phyloP scores from a whole-genome alignment of 345 rosid species.

The Turnera subulata region DNA sequence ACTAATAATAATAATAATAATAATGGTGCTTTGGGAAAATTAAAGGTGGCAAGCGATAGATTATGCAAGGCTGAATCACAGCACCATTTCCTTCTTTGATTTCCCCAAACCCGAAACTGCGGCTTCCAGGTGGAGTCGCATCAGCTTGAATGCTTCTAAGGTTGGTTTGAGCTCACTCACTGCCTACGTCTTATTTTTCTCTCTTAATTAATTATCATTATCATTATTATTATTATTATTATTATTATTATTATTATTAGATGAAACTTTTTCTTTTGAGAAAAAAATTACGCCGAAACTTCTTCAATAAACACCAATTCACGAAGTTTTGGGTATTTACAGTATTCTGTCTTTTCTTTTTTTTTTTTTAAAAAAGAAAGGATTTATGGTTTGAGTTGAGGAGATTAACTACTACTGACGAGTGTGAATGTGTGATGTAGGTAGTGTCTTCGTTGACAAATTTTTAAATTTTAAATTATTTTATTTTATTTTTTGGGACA shows the following conservation, averaged over 20 bases:
- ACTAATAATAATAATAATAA: no score
- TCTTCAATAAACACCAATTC: no score
- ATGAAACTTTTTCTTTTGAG: slow-evolving; percentile 1
- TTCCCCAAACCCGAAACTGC: slow-evolving; percentile 65
- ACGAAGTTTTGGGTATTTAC: no score
- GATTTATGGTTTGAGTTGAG: neutral
- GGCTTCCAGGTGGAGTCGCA: slow-evolving; percentile 74
- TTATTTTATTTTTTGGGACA: slow-evolving; percentile 30
- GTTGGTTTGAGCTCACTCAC: slow-evolving; percentile 22
- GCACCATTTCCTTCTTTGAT: slow-evolving; percentile 78
- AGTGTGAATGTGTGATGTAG: no score
- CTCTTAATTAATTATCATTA: neutral
- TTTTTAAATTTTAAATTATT: no score
- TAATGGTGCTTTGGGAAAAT: neutral
- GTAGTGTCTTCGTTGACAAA: no score
- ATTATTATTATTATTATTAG: neutral
- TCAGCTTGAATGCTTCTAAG: slow-evolving; percentile 73
- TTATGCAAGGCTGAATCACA: slow-evolving; percentile 63
- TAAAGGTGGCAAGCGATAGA: slow-evolving; percentile 88
- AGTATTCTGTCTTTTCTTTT: neutral
- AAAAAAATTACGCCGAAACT: no score
- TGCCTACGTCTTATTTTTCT: no score
- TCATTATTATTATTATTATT: neutral
- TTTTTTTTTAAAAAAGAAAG: neutral
- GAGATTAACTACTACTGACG: no score